These are phyloP conservation scores for Quercus rubra DNA, from an alignment of 306 rosid genomes.

Conservation along the genomic window DNA sequence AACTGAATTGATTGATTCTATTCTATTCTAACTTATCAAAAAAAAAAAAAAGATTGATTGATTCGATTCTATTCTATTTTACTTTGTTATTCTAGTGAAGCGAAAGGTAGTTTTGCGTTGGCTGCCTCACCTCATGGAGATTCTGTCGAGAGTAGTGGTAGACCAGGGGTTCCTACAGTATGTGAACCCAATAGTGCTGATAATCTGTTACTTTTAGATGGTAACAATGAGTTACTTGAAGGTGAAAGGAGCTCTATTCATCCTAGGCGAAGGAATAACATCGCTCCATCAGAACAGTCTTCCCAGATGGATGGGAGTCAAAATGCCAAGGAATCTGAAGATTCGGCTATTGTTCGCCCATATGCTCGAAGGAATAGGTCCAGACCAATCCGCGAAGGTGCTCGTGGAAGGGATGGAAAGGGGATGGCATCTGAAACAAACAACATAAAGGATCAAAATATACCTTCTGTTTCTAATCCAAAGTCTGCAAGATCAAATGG, in stretches of 20 bases:
- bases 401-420: conserved; percentile 71
- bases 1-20: neutral
- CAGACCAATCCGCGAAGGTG: conserved; percentile 73
- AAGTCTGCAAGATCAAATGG: conserved; percentile 72
- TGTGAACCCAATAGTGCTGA: conserved; percentile 97
- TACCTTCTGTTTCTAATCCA: conserved; percentile 50
- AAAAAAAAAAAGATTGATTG: neutral
- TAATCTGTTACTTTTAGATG: conserved; percentile 85
- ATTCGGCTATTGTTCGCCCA: conserved; percentile 88
- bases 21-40: neutral
- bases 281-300: conserved; percentile 81
- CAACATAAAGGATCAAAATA: conserved; percentile 55
- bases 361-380: conserved; percentile 97
- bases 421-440: conserved; percentile 45
- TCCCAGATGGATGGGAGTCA: conserved; percentile 80
- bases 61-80: conserved; percentile 14
- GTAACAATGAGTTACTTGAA: conserved; percentile 65
- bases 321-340: conserved; percentile 88
- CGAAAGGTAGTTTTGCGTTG: conserved; percentile 95
- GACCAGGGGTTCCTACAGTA: conserved; percentile 73
- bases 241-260: conserved; percentile 59
- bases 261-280: conserved; percentile 51
- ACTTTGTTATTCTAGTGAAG: conserved; percentile 62
- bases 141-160: conserved; percentile 96
- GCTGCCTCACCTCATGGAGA: conserved; percentile 98